A percentile compares a stretch with the other conserved stretches of the same genome.
Evolutionary conservation across 139 green algal species (phyloP).

Genomic region (Chlorella sorokiniana): DNA sequence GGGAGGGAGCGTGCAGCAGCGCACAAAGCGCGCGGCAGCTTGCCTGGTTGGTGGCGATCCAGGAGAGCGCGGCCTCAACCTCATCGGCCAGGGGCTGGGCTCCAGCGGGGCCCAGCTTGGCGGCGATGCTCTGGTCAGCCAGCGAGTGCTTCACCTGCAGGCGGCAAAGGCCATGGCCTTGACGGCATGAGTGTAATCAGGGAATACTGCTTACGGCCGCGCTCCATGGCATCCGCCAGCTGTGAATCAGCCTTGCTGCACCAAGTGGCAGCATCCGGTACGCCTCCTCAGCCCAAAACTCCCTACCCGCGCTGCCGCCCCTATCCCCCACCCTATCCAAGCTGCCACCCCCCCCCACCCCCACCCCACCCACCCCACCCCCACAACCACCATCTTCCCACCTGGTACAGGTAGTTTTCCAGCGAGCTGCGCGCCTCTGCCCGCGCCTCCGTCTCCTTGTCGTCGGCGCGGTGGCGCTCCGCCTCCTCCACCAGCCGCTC

Average conservation of each 20-base stretch:
- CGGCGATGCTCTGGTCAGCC: conserved; percentile 72
- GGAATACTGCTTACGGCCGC: too few relatives aligned
- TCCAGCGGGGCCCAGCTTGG: conserved; percentile 84
- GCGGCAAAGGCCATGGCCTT: not conserved
- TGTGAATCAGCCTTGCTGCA: too few relatives aligned
- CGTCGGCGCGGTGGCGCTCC: conserved; percentile 33
- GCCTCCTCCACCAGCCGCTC: conserved; percentile 97
- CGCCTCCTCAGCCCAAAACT: not conserved
- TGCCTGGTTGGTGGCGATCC: conserved; percentile 90
- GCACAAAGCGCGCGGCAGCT: not conserved
- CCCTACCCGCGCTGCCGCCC: too few relatives aligned
- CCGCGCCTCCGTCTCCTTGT: conserved; percentile 55
- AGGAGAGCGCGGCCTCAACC: conserved; percentile 86
- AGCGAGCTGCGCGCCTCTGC: conserved; percentile 94
- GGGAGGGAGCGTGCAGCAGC: not conserved
- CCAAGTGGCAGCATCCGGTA: too few relatives aligned
- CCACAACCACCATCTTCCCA: too few relatives aligned
- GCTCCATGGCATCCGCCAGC: too few relatives aligned
- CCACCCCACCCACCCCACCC: not conserved
- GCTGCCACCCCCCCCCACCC: not conserved
- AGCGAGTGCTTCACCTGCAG: conserved; percentile 97
- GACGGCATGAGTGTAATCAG: not conserved
- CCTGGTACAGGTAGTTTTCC: conserved; percentile 86
- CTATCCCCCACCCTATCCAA: too few relatives aligned
- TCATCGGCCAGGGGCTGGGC: conserved; percentile 87